phyloP scores from a whole-genome alignment of 768 basidiomycete genomes.

The Neoboletus magnificus region DNA sequence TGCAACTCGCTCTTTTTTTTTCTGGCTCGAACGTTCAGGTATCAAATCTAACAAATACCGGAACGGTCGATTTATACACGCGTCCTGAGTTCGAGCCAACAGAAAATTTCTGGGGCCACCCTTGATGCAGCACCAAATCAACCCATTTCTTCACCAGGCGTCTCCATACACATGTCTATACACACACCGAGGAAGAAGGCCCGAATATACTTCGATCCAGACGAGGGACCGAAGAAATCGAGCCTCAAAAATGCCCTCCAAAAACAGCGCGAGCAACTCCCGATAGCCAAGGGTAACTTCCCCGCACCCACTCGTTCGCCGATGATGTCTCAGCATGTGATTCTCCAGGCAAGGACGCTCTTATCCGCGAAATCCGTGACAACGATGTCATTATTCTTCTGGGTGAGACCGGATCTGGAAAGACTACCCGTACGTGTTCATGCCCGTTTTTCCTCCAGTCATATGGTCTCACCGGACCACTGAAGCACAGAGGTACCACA shows the following conservation, averaged over 20 bases:
- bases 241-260: constrained; percentile 37
- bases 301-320: background rate
- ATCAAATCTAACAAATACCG: background rate
- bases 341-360: constrained; percentile 63
- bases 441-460: background rate
- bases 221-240: constrained; percentile 15
- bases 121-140: constrained; percentile 1
- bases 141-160: background rate
- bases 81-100: background rate
- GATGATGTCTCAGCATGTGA: background rate
- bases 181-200: constrained; percentile 27
- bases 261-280: constrained; percentile 67
- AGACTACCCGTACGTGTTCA: constrained; percentile 87
- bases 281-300: constrained; percentile 67
- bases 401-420: constrained; percentile 97
- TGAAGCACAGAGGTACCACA: constrained; percentile 85
- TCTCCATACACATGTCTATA: constrained; percentile 17
- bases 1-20: background rate
- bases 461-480: constrained; percentile 19
- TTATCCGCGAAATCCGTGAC: constrained; percentile 66
- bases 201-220: constrained; percentile 20
- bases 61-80: background rate
- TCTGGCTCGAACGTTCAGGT: background rate
- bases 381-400: constrained; percentile 87
- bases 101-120: background rate